Conservation (phyloP, 2,329 filamentous ascomycete species). For the Fusarium sp. region DNA sequence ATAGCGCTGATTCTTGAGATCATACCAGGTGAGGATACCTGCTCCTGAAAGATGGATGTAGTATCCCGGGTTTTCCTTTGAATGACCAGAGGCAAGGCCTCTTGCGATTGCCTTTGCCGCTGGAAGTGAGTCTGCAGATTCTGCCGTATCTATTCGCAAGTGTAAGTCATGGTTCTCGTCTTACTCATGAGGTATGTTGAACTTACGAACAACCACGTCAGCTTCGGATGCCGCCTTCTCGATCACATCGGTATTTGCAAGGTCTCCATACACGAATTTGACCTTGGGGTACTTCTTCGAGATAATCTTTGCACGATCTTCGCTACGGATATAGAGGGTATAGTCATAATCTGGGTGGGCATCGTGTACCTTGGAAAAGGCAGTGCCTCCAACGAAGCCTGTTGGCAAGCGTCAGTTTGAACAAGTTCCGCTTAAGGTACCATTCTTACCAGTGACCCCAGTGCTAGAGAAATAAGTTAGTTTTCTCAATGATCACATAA, state of each 20-base stretch:
- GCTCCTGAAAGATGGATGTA: constrained; percentile 64
- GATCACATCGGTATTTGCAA: constrained; percentile 58
- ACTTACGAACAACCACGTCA: constrained; percentile 60
- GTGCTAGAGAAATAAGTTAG: constrained; percentile 46
- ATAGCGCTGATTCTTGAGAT: constrained; percentile 53
- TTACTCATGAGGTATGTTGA: constrained; percentile 28
- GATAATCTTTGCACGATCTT: constrained; percentile 57
- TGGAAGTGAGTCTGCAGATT: constrained; percentile 58
- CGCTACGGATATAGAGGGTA: constrained; percentile 58
- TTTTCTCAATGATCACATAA: not conserved
- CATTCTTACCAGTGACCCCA: constrained; percentile 54
- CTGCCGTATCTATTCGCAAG: constrained; percentile 55
- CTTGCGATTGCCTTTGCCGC: constrained; percentile 57
- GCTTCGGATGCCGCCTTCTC: constrained; percentile 63
- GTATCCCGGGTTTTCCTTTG: constrained; percentile 57
- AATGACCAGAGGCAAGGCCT: constrained; percentile 57
- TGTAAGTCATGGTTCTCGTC: not conserved
- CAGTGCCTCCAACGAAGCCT: constrained; percentile 65
- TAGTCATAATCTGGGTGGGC: constrained; percentile 60
- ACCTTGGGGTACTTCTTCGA: constrained; percentile 58
- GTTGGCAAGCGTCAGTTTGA: not conserved
- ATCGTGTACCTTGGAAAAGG: constrained; percentile 55
- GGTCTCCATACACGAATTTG: constrained; percentile 59
- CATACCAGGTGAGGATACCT: constrained; percentile 59
- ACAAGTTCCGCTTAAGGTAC: accelerated